Evolutionary conservation across 148 eudicot species (phyloP), one percentile per base, ranked within the genome.

Genomic region (Chenopodium formosanum): DNA sequence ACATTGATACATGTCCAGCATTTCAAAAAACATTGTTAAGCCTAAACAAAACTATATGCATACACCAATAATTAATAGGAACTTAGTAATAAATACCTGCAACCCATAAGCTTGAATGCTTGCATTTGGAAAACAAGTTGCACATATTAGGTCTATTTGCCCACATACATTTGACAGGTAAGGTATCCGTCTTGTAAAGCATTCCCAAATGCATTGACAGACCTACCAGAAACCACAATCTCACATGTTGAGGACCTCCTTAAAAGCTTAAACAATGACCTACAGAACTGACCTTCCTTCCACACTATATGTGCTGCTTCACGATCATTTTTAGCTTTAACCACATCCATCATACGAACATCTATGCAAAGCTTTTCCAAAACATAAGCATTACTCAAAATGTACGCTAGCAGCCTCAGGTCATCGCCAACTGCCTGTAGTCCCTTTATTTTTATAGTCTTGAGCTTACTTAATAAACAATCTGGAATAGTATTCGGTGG

Each of bases 401-500:
- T 20, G 44, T n/a, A 72, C 4, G 27, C 60, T n/a, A 71, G 25
- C 68, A 53, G 23, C 52, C 7, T 17, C 17, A 79, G 27, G 17
- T 56, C 66, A 56, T 8, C 4, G 27, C 12, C 14, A 19, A 23
- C 50, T 4, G 13, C 69, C 47, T 13, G 9, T 37, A 19, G 23
- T n/a, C 19, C 7, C 34, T 10, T 4, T 2, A 80, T 12, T 58
- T 60, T 12, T 71, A 80, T 44, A 34, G 19, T 17, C 70, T 25
- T 72, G 37, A 80, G 32, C 40, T 58, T 58, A 53, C 74, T 72
- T 27, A 19, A 7, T 2, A 80, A 56, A 73, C 69, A 58, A 50
- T 60, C 5, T 9, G 82, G 82, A 27, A 71, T 22, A 40, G 50
- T 16, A 71, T 40, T 1, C 9, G 64, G 44, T 4, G 1, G 50